Evolutionary conservation across 148 eudicot species (phyloP), one percentile per base, ranked within the genome.

Genomic region (Amaranthus palmeri): DNA sequence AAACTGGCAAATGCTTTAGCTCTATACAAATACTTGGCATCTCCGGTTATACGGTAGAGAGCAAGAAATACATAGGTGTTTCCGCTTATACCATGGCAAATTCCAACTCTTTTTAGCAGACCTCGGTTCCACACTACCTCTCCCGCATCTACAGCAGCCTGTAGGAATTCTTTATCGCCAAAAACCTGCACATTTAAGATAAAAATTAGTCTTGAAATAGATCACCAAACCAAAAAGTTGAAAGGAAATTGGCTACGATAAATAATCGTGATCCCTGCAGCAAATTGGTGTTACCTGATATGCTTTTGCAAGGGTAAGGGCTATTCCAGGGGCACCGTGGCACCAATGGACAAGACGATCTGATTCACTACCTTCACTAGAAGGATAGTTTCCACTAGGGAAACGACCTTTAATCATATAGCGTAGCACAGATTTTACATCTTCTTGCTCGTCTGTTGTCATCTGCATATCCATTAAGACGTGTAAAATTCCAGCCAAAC

Each of bases 311-410:
- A 93, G 86, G 47, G 97, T 87, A 71, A 91, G 96, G 74, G 90
- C 88, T 74, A 91, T 69, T 63, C 98, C 98, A 74, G 96, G 86
- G 72, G 98, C 97, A 54, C 98, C 98, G 80, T 93, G 98, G 78
- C 98, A 93, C 98, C 97, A 93, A 78, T 93, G 98, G 52, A 93
- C 92, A 62, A 93, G 89, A 73, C 79, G 81, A 65, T 93, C 98
- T 45, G 89, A 77, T 66, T 80, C 89, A 58, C 84, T 85, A 70
- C 85, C 96, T 81, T 93, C 90, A 83, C 98, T 87, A 14, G 96
- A 86, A 69, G 92, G 92, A 71, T 91, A 93, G 60, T 93, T 93
- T 36, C 98, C 92, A 77, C 92, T 79, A 10, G 88, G 86, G 65
- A 88, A 89, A 13, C 91, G 85, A 18, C 88, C 81, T 57, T 47